These are phyloP conservation scores for Suhomyces terraborum DNA, from an alignment of 1,139 yeast genomes.

Conservation along the genomic window DNA sequence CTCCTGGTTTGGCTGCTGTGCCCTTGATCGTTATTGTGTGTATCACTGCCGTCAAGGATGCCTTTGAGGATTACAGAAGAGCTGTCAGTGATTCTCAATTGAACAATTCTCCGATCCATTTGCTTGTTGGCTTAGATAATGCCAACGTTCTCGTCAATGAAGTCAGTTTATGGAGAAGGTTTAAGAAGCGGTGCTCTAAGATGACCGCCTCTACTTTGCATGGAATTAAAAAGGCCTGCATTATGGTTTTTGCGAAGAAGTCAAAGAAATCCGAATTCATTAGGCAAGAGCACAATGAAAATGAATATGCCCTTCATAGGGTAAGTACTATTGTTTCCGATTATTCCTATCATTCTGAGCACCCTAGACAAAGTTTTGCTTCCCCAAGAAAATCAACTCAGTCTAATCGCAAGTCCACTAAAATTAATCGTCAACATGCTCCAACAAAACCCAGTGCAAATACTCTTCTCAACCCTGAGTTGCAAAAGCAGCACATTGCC, in stretches of 20 bases:
- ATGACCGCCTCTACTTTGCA: conserved; percentile 19
- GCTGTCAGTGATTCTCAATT: conserved; percentile 78
- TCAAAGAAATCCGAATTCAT: conserved; percentile 30
- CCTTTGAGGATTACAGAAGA: conserved; percentile 89
- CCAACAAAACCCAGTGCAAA: conserved; percentile 22
- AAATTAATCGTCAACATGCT: neutral
- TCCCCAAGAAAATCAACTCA: conserved; percentile 10
- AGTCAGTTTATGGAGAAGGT: conserved; percentile 63
- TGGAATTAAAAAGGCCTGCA: conserved; percentile 27
- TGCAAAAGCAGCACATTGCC: conserved; percentile 25
- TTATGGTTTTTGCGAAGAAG: conserved; percentile 35
- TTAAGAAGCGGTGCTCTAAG: conserved; percentile 52
- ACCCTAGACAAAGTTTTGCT: conserved; percentile 10
- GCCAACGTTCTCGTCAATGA: conserved; percentile 74
- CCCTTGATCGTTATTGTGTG: conserved; percentile 91
- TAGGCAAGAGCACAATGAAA: conserved; percentile 30
- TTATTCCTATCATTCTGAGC: conserved; percentile 22
- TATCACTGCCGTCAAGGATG: conserved; percentile 90
- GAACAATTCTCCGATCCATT: conserved; percentile 83
- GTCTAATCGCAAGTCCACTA: conserved; percentile 10
- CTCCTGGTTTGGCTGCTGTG: conserved; percentile 88
- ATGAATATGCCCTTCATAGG: conserved; percentile 36
- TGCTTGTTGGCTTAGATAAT: conserved; percentile 69
- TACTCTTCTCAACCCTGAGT: conserved; percentile 38
- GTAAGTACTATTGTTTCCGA: conserved; percentile 47